Conservation (phyloP, 805 yeast genomes). For the Nakazawaea molendinolei region DNA sequence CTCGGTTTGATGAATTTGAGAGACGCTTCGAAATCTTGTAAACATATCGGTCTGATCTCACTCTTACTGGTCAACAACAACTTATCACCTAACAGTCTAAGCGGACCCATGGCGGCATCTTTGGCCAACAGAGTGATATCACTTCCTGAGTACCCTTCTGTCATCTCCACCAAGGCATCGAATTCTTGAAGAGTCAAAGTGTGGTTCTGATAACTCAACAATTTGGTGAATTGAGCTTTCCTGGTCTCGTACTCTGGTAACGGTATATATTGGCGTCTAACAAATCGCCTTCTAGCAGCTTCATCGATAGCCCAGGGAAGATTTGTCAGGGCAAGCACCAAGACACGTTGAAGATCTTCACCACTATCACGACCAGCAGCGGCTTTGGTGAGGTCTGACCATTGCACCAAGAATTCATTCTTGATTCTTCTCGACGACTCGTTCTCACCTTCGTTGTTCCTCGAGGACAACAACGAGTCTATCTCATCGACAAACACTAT, state of each 20-base stretch:
- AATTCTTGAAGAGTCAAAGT: slow-evolving; percentile 60
- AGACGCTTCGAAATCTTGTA: slow-evolving; percentile 70
- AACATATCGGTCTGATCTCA: slow-evolving; percentile 66
- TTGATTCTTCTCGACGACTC: slow-evolving; percentile 88
- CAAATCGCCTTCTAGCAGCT: slow-evolving; percentile 92
- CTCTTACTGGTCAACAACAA: slow-evolving; percentile 63
- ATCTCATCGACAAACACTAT: slow-evolving; percentile 95
- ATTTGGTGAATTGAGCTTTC: slow-evolving; percentile 56
- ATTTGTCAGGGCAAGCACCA: slow-evolving; percentile 92
- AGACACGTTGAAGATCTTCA: slow-evolving; percentile 57
- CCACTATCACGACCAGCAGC: slow-evolving; percentile 64
- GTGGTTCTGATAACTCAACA: slow-evolving; percentile 67
- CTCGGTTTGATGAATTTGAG: slow-evolving; percentile 80
- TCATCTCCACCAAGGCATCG: slow-evolving; percentile 50
- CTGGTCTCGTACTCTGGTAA: slow-evolving; percentile 86
- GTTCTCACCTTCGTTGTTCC: slow-evolving; percentile 64
- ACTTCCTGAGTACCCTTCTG: slow-evolving; percentile 86
- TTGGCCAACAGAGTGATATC: slow-evolving; percentile 91
- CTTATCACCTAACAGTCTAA: slow-evolving; percentile 83
- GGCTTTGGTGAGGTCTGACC: slow-evolving; percentile 89
- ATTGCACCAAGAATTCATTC: slow-evolving; percentile 88
- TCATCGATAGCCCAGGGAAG: slow-evolving; percentile 97
- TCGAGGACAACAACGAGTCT: slow-evolving; percentile 78
- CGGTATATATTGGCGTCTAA: slow-evolving; percentile 87
- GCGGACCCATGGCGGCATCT: slow-evolving; percentile 98